Evolutionary conservation across 2,329 filamentous ascomycete genomes (phyloP), one percentile per base, ranked within the genome.

Genomic region (Cryphonectria naterciae): DNA sequence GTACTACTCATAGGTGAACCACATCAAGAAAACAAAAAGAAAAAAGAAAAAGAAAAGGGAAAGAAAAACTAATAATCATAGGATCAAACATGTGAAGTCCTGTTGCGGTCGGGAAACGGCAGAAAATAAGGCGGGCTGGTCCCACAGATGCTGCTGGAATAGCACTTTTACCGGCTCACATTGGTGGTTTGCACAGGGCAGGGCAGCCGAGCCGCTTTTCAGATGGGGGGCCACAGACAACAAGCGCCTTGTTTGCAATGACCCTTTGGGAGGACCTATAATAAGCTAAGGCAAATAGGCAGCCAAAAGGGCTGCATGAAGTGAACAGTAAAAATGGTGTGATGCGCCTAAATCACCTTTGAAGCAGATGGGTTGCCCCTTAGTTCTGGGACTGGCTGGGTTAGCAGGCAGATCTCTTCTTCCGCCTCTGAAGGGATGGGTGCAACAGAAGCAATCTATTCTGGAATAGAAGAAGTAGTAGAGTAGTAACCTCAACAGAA

Each of bases 201-300:
- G 46, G 19, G n/a, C 25, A 58, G 32, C 17, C 35, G 17, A 39
- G 58, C 58, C 58, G 58, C 58, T 11, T 49, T 49, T 61, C 32
- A 61, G 58, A 61, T 39, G 32, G 58, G 32, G 58, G 35, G 35
- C 61, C 58, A 46, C 37, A 65, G 43, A 60, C 25, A 69, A 69
- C 62, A 58, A 39, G 37, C 28, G 68, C 62, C 63, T 67, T 69
- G 68, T 41, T 61, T 69, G 58, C 17, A 4, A n/a, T 11, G 61
- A 43, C 61, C 52, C 52, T 56, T 56, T 49, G 22, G 5, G 11
- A 28, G 52, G 4, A 46, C 61, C 35, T 7, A 39, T 39, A 39
- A 10, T 39, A 37, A 32, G 52, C 68, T 66, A 43, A 56, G 68
- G 65, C 68, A 60, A 25, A 35, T 60, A 25, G 68, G 54, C 60